Evolutionary conservation across 2,329 filamentous ascomycete genomes (phyloP).

Genomic region (Raffaelea arxii): DNA sequence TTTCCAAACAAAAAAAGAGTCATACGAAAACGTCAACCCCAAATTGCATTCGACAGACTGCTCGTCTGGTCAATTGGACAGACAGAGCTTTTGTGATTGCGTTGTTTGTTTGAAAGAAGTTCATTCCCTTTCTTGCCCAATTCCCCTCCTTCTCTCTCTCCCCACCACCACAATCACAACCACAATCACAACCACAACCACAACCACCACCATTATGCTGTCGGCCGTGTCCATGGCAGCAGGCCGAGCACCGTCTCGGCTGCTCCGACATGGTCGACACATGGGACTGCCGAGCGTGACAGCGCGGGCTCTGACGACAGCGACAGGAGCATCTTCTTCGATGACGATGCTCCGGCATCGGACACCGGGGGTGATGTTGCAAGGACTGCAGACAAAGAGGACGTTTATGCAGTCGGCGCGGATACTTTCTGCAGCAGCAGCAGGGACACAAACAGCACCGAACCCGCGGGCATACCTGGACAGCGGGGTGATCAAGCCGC

Average conservation of each 20-base stretch:
- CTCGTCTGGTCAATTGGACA: background rate
- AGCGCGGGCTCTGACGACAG: slow-evolving; percentile 28
- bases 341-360: slow-evolving; percentile 1
- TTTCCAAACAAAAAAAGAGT: background rate
- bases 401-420: slow-evolving; percentile 37
- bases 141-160: background rate
- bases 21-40: background rate
- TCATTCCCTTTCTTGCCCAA: background rate
- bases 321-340: slow-evolving; percentile 10
- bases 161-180: background rate
- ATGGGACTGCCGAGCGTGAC: slow-evolving; percentile 35
- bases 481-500: slow-evolving; percentile 75
- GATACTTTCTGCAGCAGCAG: slow-evolving; percentile 31
- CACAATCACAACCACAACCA: slow-evolving; percentile 1
- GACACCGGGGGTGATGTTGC: too few relatives aligned
- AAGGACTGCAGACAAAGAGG: slow-evolving; percentile 20
- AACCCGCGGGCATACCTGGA: slow-evolving; percentile 80
- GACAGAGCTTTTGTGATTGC: background rate
- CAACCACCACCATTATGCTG: slow-evolving; percentile 16
- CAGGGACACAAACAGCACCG: slow-evolving; percentile 57
- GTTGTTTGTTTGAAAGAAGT: background rate
- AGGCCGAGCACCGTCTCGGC: slow-evolving; percentile 43
- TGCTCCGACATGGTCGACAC: slow-evolving; percentile 46
- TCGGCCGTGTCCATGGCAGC: slow-evolving; percentile 30
- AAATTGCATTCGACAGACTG: background rate